Evolutionary conservation across 2,329 filamentous ascomycete species (phyloP).

Genomic region (Cladosporium austrohemisphaericum): DNA sequence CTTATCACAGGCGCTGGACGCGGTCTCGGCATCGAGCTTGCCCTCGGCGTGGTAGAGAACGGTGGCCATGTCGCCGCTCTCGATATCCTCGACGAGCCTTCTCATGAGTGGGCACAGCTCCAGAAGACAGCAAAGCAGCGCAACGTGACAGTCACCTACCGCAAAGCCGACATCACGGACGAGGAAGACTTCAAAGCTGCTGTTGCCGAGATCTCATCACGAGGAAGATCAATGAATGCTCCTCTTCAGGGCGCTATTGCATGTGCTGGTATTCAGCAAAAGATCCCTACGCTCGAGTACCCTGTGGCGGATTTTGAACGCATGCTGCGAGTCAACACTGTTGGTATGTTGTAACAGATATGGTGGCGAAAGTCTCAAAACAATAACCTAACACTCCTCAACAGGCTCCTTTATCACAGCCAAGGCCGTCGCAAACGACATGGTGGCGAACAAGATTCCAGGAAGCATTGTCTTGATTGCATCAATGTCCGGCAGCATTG

Average conservation of each 20-base stretch:
- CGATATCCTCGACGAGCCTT: slow-evolving; percentile 15
- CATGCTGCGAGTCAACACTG: slow-evolving; percentile 37
- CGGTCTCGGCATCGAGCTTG: slow-evolving; percentile 30
- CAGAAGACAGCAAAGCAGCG: slow-evolving; percentile 53
- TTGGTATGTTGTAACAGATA: not conserved
- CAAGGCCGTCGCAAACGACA: slow-evolving; percentile 32
- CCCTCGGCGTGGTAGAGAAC: slow-evolving; percentile 29
- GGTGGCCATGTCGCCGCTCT: slow-evolving; percentile 30
- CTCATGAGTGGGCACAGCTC: slow-evolving; percentile 8
- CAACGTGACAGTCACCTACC: slow-evolving; percentile 9
- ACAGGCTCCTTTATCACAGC: slow-evolving; percentile 36
- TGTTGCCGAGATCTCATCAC: slow-evolving; percentile 9
- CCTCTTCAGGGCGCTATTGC: slow-evolving; percentile 36
- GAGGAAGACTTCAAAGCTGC: slow-evolving; percentile 11
- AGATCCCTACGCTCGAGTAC: slow-evolving; percentile 32
- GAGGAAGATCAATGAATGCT: slow-evolving; percentile 6
- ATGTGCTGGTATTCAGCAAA: slow-evolving; percentile 28
- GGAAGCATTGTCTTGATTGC: slow-evolving; percentile 39
- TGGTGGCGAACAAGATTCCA: slow-evolving; percentile 30
- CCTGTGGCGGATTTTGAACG: slow-evolving; percentile 31
- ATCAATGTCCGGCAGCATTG: slow-evolving; percentile 36
- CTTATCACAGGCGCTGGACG: slow-evolving; percentile 30
- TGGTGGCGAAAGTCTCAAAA: too few species aligned
- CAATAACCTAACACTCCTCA: not conserved
- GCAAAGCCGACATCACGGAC: slow-evolving; percentile 16